Percentiles rank a stretch among this genome's conserved stretches.
Evolutionary conservation across 2,329 filamentous ascomycete species (phyloP).

Genomic region (Periconia digitata): DNA sequence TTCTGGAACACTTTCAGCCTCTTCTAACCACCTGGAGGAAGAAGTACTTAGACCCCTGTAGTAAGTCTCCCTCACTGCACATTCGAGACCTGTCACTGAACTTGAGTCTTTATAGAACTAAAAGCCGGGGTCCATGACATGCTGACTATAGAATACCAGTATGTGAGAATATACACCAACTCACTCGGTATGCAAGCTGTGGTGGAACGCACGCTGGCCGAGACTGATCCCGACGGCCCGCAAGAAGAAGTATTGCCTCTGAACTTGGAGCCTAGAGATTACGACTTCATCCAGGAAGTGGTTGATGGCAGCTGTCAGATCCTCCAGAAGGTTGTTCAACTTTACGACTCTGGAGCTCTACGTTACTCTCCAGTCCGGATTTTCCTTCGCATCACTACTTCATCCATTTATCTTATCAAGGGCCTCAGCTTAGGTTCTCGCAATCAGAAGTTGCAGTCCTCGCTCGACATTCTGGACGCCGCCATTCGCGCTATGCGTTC

Average conservation of each 20-base stretch:
- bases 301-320: slow-evolving; percentile 57
- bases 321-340: slow-evolving; percentile 51
- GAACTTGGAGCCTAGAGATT: slow-evolving; percentile 53
- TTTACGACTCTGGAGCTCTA: slow-evolving; percentile 51
- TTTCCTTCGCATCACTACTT: slow-evolving; percentile 57
- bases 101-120: slow-evolving; percentile 23
- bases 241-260: slow-evolving; percentile 46
- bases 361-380: slow-evolving; percentile 57
- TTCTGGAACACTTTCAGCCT: slow-evolving; percentile 51
- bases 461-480: slow-evolving; percentile 51
- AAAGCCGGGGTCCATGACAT: slow-evolving; percentile 48
- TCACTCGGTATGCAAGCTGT: slow-evolving; percentile 59
- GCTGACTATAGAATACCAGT: slow-evolving; percentile 56
- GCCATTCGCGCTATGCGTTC: slow-evolving; percentile 53
- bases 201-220: slow-evolving; percentile 55
- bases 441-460: slow-evolving; percentile 52
- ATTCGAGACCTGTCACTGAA: not conserved
- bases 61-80: slow-evolving; percentile 17
- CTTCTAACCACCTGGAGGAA: slow-evolving; percentile 44
- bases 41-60: slow-evolving; percentile 43
- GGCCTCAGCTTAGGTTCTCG: slow-evolving; percentile 54
- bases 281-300: slow-evolving; percentile 59
- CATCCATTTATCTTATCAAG: slow-evolving; percentile 58
- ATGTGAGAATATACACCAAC: slow-evolving; percentile 48
- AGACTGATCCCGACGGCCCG: slow-evolving; percentile 38